These are phyloP conservation scores for Nannochloris sp. DNA, from an alignment of 139 green algal species.

Conservation along the genomic window DNA sequence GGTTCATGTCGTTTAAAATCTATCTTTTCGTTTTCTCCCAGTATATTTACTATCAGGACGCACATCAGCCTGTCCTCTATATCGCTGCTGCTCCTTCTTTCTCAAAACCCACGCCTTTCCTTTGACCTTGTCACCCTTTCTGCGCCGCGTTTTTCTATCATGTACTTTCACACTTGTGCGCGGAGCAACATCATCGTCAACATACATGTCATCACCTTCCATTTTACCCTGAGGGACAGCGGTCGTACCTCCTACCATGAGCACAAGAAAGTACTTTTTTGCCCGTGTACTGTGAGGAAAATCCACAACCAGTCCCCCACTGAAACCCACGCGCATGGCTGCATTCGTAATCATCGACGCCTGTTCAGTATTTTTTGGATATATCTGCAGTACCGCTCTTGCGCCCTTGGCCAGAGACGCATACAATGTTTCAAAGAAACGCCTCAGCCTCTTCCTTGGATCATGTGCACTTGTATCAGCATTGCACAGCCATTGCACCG, in stretches of 20 bases:
- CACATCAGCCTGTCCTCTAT: conserved; percentile 63
- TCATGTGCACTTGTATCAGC: conserved; percentile 64
- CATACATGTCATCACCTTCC: conserved; percentile 29
- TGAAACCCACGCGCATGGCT: conserved; percentile 89
- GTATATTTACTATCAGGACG: conserved; percentile 89
- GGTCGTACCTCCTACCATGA: conserved; percentile 69
- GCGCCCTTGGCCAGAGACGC: conserved; percentile 59
- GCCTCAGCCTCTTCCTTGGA: conserved; percentile 63
- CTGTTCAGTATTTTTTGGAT: conserved; percentile 71
- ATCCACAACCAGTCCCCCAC: conserved; percentile 91
- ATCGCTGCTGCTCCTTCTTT: conserved; percentile 85
- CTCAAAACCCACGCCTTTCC: conserved; percentile 76
- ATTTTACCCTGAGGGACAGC: conserved; percentile 38
- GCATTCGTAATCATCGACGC: conserved; percentile 86
- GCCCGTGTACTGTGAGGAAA: conserved; percentile 87
- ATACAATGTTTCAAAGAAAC: conserved; percentile 90
- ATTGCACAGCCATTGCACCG: conserved; percentile 44
- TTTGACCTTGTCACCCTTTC: conserved; percentile 17
- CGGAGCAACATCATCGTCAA: conserved; percentile 17
- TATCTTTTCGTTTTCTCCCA: conserved; percentile 74
- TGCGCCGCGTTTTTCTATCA: conserved; percentile 20
- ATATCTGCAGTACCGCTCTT: conserved; percentile 79
- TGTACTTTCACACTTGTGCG: conserved; percentile 22
- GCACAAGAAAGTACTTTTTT: conserved; percentile 96
- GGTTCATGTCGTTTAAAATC: conserved; percentile 18